Evolutionary conservation across 257 asterid species (phyloP).

Genomic region (Petunia axillaris): DNA sequence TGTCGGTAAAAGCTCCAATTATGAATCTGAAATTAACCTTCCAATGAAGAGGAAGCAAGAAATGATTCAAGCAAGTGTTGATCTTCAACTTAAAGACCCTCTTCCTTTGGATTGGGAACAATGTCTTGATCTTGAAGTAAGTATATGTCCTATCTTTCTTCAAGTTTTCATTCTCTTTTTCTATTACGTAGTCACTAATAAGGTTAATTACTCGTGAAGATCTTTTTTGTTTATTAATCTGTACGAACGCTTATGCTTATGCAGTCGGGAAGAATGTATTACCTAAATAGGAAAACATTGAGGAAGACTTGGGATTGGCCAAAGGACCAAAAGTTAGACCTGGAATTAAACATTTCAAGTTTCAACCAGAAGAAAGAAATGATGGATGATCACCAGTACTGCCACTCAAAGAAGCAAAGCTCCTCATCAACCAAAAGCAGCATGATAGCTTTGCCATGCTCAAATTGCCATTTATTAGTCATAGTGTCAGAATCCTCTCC

Average conservation of each 20-base stretch:
- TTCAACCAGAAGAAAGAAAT: conserved; percentile 15
- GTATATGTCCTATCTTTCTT: neutral
- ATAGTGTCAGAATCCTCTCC: conserved; percentile 56
- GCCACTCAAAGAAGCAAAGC: conserved; percentile 16
- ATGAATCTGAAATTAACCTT: conserved; percentile 30
- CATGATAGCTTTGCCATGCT: conserved; percentile 63
- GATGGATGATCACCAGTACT: neutral
- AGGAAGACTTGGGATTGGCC: conserved; percentile 58
- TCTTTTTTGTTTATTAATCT: too few species aligned
- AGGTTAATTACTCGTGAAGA: too few species aligned
- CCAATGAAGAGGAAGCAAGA: conserved; percentile 50
- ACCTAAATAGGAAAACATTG: conserved; percentile 49
- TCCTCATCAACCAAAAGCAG: conserved; percentile 29
- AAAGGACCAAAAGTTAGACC: conserved; percentile 48
- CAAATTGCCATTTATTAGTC: conserved; percentile 63
- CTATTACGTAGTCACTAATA: neutral
- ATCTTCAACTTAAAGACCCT: conserved; percentile 57
- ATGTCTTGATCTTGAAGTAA: conserved; percentile 69
- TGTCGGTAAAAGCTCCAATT: neutral
- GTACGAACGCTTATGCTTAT: neutral
- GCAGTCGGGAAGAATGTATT: conserved; percentile 64
- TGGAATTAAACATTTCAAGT: conserved; percentile 54
- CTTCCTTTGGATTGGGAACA: conserved; percentile 72
- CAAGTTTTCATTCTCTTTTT: neutral
- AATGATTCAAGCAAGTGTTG: conserved; percentile 39